Evolutionary conservation across 352 stramenopile genomes (phyloP).

Genomic region (Pythium brassicae): DNA sequence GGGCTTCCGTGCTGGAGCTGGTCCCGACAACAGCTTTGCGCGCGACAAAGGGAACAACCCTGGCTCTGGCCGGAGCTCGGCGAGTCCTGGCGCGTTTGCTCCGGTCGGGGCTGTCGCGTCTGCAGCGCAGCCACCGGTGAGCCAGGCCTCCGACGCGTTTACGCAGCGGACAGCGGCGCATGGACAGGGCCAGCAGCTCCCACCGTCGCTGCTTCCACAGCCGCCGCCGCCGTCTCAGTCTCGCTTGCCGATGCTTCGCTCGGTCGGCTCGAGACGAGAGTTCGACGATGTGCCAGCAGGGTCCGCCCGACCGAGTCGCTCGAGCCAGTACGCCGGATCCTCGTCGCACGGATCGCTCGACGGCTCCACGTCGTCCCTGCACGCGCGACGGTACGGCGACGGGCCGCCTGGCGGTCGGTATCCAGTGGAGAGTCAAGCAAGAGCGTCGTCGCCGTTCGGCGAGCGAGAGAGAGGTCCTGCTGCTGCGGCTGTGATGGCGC

Average conservation of each 20-base stretch:
- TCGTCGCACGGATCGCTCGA: not conserved
- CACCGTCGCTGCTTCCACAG: conserved; percentile 4
- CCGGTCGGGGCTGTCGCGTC: not conserved
- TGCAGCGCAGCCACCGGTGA: not conserved
- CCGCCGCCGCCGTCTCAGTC: conserved; percentile 1
- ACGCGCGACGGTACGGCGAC: not conserved
- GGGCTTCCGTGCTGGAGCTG: not conserved
- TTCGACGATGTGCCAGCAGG: conserved; percentile 1
- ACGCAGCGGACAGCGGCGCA: not conserved
- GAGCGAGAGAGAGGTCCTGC: not conserved
- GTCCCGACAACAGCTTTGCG: not conserved
- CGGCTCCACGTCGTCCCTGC: not conserved
- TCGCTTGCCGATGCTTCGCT: conserved; percentile 11
- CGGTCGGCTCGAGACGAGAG: conserved; percentile 2
- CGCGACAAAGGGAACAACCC: conserved; percentile 3
- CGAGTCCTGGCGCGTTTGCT: conserved; percentile 3
- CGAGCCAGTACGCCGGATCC: conserved; percentile 3
- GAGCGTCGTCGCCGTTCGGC: not conserved
- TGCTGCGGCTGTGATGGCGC: not conserved
- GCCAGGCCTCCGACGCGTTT: not conserved
- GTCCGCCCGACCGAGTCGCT: not conserved
- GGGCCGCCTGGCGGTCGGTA: not conserved
- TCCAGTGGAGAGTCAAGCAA: not conserved
- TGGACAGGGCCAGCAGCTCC: conserved; percentile 1
- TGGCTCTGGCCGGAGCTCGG: conserved; percentile 2